phyloP scores from a whole-genome alignment of 1,139 yeast species.

The Kurtzmaniella quercitrusa region DNA sequence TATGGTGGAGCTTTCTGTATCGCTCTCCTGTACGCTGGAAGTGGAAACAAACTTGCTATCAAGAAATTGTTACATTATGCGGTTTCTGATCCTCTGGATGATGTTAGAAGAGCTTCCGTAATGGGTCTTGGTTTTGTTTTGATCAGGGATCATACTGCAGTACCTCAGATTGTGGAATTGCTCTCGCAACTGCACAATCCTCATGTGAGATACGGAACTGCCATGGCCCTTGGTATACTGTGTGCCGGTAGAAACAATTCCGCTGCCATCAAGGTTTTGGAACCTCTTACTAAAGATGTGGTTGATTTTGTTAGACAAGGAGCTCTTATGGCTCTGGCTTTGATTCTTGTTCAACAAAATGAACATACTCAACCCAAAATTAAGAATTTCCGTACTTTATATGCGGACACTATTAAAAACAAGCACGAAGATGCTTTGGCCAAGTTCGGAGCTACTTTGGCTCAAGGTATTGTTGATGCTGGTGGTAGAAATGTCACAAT shows the following conservation, averaged over 20 bases:
- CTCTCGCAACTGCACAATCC: slow-evolving; percentile 95
- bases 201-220: slow-evolving; percentile 97
- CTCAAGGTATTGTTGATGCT: slow-evolving; percentile 97
- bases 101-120: slow-evolving; percentile 95
- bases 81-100: slow-evolving; percentile 94
- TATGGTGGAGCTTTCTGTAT: slow-evolving; percentile 95
- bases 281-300: slow-evolving; percentile 89
- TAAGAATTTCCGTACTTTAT: slow-evolving; percentile 66
- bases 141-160: slow-evolving; percentile 86
- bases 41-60: slow-evolving; percentile 86
- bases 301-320: slow-evolving; percentile 98
- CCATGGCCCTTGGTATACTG: slow-evolving; percentile 93
- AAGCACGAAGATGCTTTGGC: slow-evolving; percentile 97
- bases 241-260: slow-evolving; percentile 93
- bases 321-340: slow-evolving; percentile 86
- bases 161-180: slow-evolving; percentile 91
- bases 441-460: slow-evolving; percentile 94
- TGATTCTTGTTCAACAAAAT: slow-evolving; percentile 92
- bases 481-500: slow-evolving; percentile 99
- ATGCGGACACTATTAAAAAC: slow-evolving; percentile 71
- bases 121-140: slow-evolving; percentile 90
- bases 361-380: slow-evolving; percentile 82
- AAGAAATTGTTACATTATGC: slow-evolving; percentile 86
- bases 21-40: slow-evolving; percentile 96
- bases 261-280: slow-evolving; percentile 87